Conservation (phyloP, 139 green algal species). For the Micractinium sp. region DNA sequence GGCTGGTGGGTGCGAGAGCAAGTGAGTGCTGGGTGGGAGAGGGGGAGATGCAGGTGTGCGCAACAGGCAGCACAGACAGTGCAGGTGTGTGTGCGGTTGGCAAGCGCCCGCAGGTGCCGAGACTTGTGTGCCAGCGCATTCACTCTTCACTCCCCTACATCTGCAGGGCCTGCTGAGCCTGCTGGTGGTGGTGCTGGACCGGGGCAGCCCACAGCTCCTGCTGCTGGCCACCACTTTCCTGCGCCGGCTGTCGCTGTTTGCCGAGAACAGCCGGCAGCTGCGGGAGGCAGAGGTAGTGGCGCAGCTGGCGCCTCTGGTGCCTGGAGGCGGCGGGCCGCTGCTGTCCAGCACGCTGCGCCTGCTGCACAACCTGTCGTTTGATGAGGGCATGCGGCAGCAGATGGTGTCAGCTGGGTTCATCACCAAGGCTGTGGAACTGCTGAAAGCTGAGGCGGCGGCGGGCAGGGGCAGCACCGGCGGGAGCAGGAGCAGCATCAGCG, state of each 20-base stretch:
- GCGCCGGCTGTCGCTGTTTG: constrained; percentile 79
- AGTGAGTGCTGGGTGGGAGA: background rate
- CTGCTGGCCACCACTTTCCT: constrained; percentile 85
- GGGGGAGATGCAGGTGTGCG: background rate
- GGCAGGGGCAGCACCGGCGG: background rate
- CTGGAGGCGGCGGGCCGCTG: constrained; percentile 55
- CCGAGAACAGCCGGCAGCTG: constrained; percentile 80
- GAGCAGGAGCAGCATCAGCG: background rate
- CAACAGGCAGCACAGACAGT: too few species aligned
- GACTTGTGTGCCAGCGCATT: background rate
- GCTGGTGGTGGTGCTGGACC: constrained; percentile 80
- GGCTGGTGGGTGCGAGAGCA: background rate
- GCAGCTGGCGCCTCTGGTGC: constrained; percentile 52
- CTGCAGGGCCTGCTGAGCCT: constrained; percentile 76
- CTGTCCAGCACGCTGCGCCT: constrained; percentile 75
- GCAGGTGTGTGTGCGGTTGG: too few species aligned
- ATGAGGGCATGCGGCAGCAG: constrained; percentile 69
- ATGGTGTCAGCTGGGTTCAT: constrained; percentile 81
- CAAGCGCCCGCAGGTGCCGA: too few species aligned
- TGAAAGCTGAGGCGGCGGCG: background rate
- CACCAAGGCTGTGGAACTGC: constrained; percentile 46
- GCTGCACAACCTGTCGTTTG: constrained; percentile 92
- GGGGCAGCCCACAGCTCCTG: constrained; percentile 83
- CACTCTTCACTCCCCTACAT: background rate
- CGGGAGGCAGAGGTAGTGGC: constrained; percentile 35